Evolutionary conservation across 352 stramenopile genomes (phyloP), one percentile per base, ranked within the genome.

Genomic region (Globisporangium splendens): DNA sequence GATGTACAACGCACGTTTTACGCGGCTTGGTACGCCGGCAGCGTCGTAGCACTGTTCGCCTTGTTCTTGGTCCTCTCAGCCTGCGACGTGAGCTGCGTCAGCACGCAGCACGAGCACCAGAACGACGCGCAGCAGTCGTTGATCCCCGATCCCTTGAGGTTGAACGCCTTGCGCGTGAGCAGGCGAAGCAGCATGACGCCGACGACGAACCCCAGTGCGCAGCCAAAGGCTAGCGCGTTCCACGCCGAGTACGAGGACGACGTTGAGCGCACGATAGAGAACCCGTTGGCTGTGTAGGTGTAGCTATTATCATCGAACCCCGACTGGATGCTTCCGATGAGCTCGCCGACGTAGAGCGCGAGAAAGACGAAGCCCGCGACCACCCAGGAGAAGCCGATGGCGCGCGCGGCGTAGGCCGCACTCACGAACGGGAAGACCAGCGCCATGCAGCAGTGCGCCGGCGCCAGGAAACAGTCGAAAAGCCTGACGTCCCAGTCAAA

Each of bases 391-490:
- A 54, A 31, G 49, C 61, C 13, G 39, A 56, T 22, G 35, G 21
- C 0, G 56, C 18, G 48, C 50, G 43, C 20, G 49, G 46, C 31
- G 22, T 51, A 52, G 49, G 63, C 33, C 51, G 22, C 21, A 46
- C 15, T 61, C 4, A 74, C 20, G n/a, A 53, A 74, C 31, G 69
- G 69, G n/a, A 65, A 54, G 20, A 59, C 66, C 39, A 41, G 46
- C 20, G 58, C 54, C 60, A 69, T 65, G 42, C 48, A 52, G 38
- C 53, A 73, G 59, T 69, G 62, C 47, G 62, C 51, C 4, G 62
- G n/a, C 20, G 50, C n/a, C 2, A 10, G 33, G 47, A 57, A 69
- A 51, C 67, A 75, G 18, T 21, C 52, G 46, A 43, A 72, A 50
- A 75, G 33, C 5, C 56, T 61, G 28, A 44, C 39, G 15, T 49